Conservation (phyloP, 768 basidiomycete genomes). For the Galerina sulciceps region DNA sequence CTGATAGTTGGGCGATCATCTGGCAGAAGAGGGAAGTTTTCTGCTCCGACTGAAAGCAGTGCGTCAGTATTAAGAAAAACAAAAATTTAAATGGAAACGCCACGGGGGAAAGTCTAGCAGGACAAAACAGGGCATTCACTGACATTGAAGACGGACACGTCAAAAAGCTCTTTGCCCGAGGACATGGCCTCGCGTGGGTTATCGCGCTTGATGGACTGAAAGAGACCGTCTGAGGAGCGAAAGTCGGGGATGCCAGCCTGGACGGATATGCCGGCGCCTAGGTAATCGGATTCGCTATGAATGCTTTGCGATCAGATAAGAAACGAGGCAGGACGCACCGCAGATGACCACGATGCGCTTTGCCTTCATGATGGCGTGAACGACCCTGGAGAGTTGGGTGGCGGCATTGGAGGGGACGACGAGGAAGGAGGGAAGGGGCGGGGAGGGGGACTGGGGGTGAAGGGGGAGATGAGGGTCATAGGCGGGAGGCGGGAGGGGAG, state of each 20-base stretch:
- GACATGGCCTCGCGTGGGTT: conserved; percentile 73
- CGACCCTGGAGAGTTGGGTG: conserved; percentile 53
- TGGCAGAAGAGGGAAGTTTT: conserved; percentile 82
- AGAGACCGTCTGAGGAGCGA: conserved; percentile 79
- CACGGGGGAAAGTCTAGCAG: neutral
- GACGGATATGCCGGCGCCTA: conserved; percentile 90
- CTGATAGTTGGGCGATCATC: conserved; percentile 86
- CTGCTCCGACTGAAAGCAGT: conserved; percentile 61
- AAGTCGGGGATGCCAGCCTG: conserved; percentile 91
- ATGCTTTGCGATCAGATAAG: conserved; percentile 7
- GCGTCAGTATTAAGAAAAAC: neutral
- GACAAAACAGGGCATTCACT: conserved; percentile 23
- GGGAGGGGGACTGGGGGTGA: conserved; percentile 47
- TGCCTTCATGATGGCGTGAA: conserved; percentile 77
- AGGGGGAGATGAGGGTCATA: conserved; percentile 73
- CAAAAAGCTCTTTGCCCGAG: conserved; percentile 87
- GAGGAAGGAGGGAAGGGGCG: conserved; percentile 62
- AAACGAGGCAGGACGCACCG: conserved; percentile 51
- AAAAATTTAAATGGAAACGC: conserved; percentile 6
- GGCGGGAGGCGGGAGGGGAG: neutral
- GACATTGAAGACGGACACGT: conserved; percentile 89
- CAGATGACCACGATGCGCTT: conserved; percentile 86
- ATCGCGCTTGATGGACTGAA: conserved; percentile 76
- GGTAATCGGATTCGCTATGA: neutral
- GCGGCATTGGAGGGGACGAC: conserved; percentile 46